These are phyloP conservation scores for Fusarium irregulare DNA, from an alignment of 2,329 filamentous ascomycete genomes.

Conservation along the genomic window DNA sequence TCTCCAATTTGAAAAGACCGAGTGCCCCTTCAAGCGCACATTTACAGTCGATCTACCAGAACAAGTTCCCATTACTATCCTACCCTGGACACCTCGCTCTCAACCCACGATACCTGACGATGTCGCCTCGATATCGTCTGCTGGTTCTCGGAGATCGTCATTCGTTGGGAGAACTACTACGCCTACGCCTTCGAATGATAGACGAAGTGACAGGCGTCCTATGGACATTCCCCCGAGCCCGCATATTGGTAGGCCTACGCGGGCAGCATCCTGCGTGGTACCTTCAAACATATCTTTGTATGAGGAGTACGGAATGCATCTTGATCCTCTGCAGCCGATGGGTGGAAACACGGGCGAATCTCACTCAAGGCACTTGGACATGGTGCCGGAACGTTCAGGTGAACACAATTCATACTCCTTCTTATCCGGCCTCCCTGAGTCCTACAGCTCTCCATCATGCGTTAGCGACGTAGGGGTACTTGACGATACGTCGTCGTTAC, in stretches of 20 bases:
- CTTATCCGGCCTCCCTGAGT: neutral
- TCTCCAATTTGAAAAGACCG: slow-evolving; percentile 86
- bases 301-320: slow-evolving; percentile 18
- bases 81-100: slow-evolving; percentile 70
- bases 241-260: slow-evolving; percentile 12
- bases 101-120: slow-evolving; percentile 28
- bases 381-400: slow-evolving; percentile 24
- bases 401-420: slow-evolving; percentile 19
- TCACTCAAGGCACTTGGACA: slow-evolving; percentile 17
- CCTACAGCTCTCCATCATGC: slow-evolving; percentile 10
- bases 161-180: slow-evolving; percentile 31
- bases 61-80: slow-evolving; percentile 72
- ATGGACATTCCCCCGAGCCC: slow-evolving; percentile 21
- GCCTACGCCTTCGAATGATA: slow-evolving; percentile 21
- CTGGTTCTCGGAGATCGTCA: slow-evolving; percentile 31
- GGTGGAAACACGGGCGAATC: neutral
- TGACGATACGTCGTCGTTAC: slow-evolving; percentile 17
- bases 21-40: slow-evolving; percentile 83
- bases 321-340: slow-evolving; percentile 15
- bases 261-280: slow-evolving; percentile 12
- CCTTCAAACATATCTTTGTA: slow-evolving; percentile 23
- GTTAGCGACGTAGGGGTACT: slow-evolving; percentile 1
- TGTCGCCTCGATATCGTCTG: slow-evolving; percentile 9
- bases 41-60: slow-evolving; percentile 82
- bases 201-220: slow-evolving; percentile 3